These are phyloP conservation scores for Grosmannia serpens DNA, from an alignment of 2,329 filamentous ascomycete genomes.

Conservation along the genomic window DNA sequence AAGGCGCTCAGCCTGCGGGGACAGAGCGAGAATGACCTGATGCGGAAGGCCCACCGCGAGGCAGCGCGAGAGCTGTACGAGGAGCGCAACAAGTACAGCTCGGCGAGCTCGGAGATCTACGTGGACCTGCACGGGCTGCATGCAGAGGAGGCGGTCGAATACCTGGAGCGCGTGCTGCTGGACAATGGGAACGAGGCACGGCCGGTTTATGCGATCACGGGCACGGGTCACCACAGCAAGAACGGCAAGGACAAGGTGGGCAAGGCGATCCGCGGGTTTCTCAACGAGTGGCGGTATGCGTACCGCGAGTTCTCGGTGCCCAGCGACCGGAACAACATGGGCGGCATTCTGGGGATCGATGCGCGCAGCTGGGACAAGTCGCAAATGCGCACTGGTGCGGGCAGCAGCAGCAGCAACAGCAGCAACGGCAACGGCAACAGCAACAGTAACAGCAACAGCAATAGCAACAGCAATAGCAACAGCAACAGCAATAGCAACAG, in stretches of 20 bases:
- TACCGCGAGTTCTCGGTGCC: conserved; percentile 95
- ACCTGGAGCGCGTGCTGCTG: conserved; percentile 76
- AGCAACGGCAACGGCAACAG: not conserved
- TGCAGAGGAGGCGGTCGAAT: conserved; percentile 91
- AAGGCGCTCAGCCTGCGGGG: conserved; percentile 90
- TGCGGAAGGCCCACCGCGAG: conserved; percentile 93
- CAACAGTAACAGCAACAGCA: not conserved
- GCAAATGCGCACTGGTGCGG: conserved; percentile 24
- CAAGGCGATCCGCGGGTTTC: conserved; percentile 78
- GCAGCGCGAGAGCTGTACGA: conserved; percentile 88
- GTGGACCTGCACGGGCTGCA: conserved; percentile 98
- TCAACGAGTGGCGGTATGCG: conserved; percentile 92
- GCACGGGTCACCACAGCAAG: conserved; percentile 94
- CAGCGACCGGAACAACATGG: conserved; percentile 74
- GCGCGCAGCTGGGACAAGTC: conserved; percentile 56
- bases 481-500: not conserved
- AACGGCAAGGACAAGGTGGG: conserved; percentile 98
- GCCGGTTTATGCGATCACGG: conserved; percentile 90
- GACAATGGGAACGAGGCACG: conserved; percentile 64
- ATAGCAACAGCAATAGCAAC: not conserved
- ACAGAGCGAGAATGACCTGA: conserved; percentile 92
- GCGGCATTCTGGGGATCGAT: conserved; percentile 63
- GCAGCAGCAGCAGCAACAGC: conserved; percentile 19
- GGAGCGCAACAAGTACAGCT: conserved; percentile 69
- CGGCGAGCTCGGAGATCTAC: conserved; percentile 58